Conservation (phyloP, 2,329 filamentous ascomycete species). For the Nigrograna mackinnonii region DNA sequence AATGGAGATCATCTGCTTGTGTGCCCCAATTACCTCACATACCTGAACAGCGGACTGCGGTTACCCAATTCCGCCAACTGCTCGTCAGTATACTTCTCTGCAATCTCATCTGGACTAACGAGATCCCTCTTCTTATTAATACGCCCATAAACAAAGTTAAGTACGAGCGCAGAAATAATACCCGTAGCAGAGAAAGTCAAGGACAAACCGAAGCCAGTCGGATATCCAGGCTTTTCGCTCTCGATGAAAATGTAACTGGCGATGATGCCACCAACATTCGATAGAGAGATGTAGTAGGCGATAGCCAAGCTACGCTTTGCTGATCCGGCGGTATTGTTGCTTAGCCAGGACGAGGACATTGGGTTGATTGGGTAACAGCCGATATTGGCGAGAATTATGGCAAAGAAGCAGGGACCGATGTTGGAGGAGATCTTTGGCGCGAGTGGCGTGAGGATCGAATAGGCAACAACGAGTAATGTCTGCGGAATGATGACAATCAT, state of each 20-base stretch:
- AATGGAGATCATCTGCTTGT: too few species aligned
- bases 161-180: neutral
- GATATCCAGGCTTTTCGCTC: neutral
- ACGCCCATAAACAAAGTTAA: neutral
- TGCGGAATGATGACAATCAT: neutral
- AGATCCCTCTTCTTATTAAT: neutral
- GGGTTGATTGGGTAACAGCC: constrained; percentile 2
- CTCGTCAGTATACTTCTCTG: constrained; percentile 3
- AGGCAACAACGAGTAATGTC: neutral
- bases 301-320: neutral
- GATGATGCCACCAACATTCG: neutral
- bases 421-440: neutral
- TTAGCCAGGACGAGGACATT: neutral
- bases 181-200: neutral
- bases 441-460: neutral
- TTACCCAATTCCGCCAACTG: constrained; percentile 1
- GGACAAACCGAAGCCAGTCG: constrained; percentile 1
- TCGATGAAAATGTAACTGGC: constrained; percentile 1
- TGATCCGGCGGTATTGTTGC: neutral
- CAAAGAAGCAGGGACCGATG: neutral
- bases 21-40: constrained; percentile 2
- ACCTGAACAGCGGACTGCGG: constrained; percentile 1
- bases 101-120: neutral
- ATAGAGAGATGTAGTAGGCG: neutral
- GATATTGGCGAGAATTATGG: neutral